Evolutionary conservation across 2,329 filamentous ascomycete species (phyloP).

Genomic region (Cordyceps cateniannulata): DNA sequence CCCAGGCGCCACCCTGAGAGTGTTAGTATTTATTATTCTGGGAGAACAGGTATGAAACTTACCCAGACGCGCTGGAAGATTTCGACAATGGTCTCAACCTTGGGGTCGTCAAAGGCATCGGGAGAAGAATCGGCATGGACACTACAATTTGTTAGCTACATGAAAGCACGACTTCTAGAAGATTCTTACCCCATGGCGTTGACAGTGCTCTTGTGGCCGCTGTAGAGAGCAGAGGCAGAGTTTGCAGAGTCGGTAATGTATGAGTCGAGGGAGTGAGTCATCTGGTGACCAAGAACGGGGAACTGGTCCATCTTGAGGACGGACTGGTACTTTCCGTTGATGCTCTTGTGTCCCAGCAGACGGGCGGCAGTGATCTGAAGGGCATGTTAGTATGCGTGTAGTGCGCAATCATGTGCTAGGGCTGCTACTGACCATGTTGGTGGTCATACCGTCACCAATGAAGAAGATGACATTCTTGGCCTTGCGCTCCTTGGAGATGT

Average conservation of each 20-base stretch:
- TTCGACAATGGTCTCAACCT: slow-evolving; percentile 77
- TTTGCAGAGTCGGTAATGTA: slow-evolving; percentile 88
- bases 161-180: background rate
- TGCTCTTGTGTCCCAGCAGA: slow-evolving; percentile 70
- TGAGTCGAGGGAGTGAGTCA: slow-evolving; percentile 79
- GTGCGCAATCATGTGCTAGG: background rate
- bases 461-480: slow-evolving; percentile 84
- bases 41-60: slow-evolving; percentile 25
- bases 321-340: slow-evolving; percentile 79
- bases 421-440: slow-evolving; percentile 51
- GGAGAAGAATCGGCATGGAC: slow-evolving; percentile 73
- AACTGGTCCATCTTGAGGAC: slow-evolving; percentile 75
- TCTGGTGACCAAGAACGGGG: slow-evolving; percentile 79
- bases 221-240: slow-evolving; percentile 74
- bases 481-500: slow-evolving; percentile 61
- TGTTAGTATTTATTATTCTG: slow-evolving; percentile 11
- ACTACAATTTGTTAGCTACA: slow-evolving; percentile 21
- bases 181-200: slow-evolving; percentile 63
- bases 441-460: slow-evolving; percentile 69
- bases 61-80: slow-evolving; percentile 65
- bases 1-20: slow-evolving; percentile 46
- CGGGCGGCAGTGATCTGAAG: slow-evolving; percentile 64
- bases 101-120: slow-evolving; percentile 72
- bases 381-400: slow-evolving; percentile 12
- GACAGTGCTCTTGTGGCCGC: slow-evolving; percentile 76